These are phyloP conservation scores for Candida wancherniae DNA, from an alignment of 805 yeast genomes.

Conservation along the genomic window DNA sequence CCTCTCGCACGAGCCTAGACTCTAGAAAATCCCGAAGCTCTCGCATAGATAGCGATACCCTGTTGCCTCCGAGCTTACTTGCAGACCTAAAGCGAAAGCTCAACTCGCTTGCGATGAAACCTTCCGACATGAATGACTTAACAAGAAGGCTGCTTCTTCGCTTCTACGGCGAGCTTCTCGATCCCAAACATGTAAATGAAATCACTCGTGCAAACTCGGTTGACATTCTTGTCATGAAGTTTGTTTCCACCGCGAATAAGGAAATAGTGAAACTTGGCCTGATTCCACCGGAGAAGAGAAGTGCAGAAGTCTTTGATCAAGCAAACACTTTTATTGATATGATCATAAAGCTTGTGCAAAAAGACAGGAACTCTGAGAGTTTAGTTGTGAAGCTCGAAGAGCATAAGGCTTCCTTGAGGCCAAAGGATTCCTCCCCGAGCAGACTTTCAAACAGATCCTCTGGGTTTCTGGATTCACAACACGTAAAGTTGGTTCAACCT, in stretches of 20 bases:
- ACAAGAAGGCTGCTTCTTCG: conserved; percentile 57
- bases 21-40: conserved; percentile 11
- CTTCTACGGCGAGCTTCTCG: conserved; percentile 56
- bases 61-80: conserved; percentile 35
- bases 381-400: conserved; percentile 41
- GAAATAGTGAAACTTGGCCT: conserved; percentile 43
- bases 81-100: conserved; percentile 38
- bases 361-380: conserved; percentile 34
- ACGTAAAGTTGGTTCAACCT: conserved; percentile 40
- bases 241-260: conserved; percentile 49
- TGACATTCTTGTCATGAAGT: conserved; percentile 48
- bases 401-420: conserved; percentile 35
- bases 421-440: conserved; percentile 11
- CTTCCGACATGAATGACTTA: conserved; percentile 37
- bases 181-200: conserved; percentile 38
- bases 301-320: conserved; percentile 32
- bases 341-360: conserved; percentile 32
- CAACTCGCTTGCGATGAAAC: conserved; percentile 42
- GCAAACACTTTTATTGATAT: conserved; percentile 34
- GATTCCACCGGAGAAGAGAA: conserved; percentile 24
- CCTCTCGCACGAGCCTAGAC: conserved; percentile 3
- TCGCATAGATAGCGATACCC: conserved; percentile 9
- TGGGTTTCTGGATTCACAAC: conserved; percentile 3
- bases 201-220: conserved; percentile 28
- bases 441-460: not conserved